Conservation (phyloP, 352 stramenopile genomes). For the Phytophthora vignae region DNA sequence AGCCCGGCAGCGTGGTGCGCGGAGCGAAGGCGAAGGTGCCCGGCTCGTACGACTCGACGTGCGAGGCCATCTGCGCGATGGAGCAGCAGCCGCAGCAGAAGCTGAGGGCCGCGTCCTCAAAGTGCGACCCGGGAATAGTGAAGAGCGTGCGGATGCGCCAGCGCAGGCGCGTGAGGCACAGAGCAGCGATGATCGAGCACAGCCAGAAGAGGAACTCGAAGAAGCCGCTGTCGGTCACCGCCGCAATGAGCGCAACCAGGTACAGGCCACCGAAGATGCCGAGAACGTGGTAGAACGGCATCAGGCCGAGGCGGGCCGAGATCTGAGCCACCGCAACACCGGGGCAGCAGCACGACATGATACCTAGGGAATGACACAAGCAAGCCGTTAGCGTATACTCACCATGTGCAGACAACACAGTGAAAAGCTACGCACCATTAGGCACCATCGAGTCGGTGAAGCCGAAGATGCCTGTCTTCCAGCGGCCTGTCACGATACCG, state of each 20-base stretch:
- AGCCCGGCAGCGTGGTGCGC: constrained; percentile 71
- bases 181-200: constrained; percentile 39
- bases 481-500: constrained; percentile 74
- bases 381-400: constrained; percentile 1
- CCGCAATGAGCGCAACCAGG: constrained; percentile 52
- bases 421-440: constrained; percentile 53
- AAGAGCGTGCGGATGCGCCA: constrained; percentile 72
- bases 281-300: constrained; percentile 67
- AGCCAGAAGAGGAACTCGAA: constrained; percentile 59
- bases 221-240: constrained; percentile 43
- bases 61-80: constrained; percentile 80
- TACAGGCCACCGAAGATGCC: constrained; percentile 60
- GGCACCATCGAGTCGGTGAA: constrained; percentile 73
- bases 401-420: not conserved
- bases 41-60: constrained; percentile 84
- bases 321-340: constrained; percentile 71
- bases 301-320: constrained; percentile 62
- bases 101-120: constrained; percentile 56
- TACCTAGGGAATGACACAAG: constrained; percentile 29
- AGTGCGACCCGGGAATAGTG: constrained; percentile 63
- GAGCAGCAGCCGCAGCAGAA: constrained; percentile 79
- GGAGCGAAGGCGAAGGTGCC: constrained; percentile 65
- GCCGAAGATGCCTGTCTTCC: constrained; percentile 79
- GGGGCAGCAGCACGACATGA: constrained; percentile 78
- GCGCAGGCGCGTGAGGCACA: constrained; percentile 61